Percentiles rank a stretch among this genome's conserved stretches.
phyloP scores from a whole-genome alignment of 2,329 filamentous ascomycete genomes.

The Periconia sp. region DNA sequence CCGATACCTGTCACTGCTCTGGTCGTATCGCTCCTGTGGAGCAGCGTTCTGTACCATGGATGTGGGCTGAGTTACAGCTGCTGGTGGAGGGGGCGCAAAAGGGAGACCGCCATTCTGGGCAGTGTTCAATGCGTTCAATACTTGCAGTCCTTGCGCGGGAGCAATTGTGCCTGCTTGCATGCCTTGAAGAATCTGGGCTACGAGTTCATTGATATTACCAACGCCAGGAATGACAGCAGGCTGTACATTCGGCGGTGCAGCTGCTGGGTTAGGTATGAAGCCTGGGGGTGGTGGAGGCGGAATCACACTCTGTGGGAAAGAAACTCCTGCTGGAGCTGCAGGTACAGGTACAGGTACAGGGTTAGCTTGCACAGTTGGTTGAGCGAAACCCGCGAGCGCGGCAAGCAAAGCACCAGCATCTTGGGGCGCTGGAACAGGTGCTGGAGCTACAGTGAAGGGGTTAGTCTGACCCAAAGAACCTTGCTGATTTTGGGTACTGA shows the following conservation, averaged over 20 bases:
- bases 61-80: slow-evolving; percentile 17
- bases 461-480: slow-evolving; percentile 29
- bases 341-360: slow-evolving; percentile 19
- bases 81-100: slow-evolving; percentile 29
- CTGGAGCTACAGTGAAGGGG: slow-evolving; percentile 21
- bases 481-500: slow-evolving; percentile 16
- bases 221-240: slow-evolving; percentile 24
- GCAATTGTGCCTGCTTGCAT: slow-evolving; percentile 36
- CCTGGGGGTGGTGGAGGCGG: slow-evolving; percentile 32
- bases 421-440: slow-evolving; percentile 22
- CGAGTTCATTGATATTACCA: slow-evolving; percentile 28
- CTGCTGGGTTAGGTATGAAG: slow-evolving; percentile 33
- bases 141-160: slow-evolving; percentile 37
- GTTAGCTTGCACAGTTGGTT: slow-evolving; percentile 34
- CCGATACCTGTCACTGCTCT: slow-evolving; percentile 37
- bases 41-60: slow-evolving; percentile 19
- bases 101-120: slow-evolving; percentile 26
- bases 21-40: slow-evolving; percentile 31
- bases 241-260: slow-evolving; percentile 20
- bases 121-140: slow-evolving; percentile 32
- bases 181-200: slow-evolving; percentile 36
- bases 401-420: slow-evolving; percentile 37
- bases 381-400: slow-evolving; percentile 34
- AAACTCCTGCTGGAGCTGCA: slow-evolving; percentile 24
- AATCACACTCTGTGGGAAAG: slow-evolving; percentile 31